These are phyloP conservation scores for Suhomyces anneliseae DNA, from an alignment of 1,139 yeast genomes.

Conservation along the genomic window DNA sequence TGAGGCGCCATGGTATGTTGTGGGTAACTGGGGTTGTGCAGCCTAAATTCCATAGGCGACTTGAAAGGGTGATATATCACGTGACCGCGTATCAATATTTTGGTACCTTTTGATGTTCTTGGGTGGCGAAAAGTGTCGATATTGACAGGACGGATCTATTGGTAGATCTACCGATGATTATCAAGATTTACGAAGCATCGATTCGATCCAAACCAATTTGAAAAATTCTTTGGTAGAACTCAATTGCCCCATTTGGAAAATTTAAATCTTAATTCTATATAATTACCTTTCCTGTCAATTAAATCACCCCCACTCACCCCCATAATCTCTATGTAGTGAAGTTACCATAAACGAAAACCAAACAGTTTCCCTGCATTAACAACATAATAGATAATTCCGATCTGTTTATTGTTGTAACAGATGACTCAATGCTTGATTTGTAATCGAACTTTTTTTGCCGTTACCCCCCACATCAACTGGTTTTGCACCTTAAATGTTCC, in stretches of 20 bases:
- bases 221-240: too few species aligned
- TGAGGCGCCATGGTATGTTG: conserved; percentile 2
- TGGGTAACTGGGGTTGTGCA: background rate
- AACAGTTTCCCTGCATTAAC: too few species aligned
- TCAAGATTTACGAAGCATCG: too few species aligned
- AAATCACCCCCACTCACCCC: too few species aligned
- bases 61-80: background rate
- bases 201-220: too few species aligned
- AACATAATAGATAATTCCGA: too few species aligned
- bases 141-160: background rate
- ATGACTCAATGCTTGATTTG: background rate
- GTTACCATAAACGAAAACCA: too few species aligned
- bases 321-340: too few species aligned
- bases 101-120: background rate
- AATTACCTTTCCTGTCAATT: too few species aligned
- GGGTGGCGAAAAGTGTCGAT: background rate
- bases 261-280: too few species aligned
- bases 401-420: background rate
- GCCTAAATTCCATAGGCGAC: background rate
- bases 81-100: conserved; percentile 7
- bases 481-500: background rate
- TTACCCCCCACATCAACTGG: background rate
- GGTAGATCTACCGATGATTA: background rate
- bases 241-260: too few species aligned
- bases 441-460: background rate